Evolutionary conservation across 2,329 filamentous ascomycete species (phyloP).

Genomic region (Aspergillus viridinutans): DNA sequence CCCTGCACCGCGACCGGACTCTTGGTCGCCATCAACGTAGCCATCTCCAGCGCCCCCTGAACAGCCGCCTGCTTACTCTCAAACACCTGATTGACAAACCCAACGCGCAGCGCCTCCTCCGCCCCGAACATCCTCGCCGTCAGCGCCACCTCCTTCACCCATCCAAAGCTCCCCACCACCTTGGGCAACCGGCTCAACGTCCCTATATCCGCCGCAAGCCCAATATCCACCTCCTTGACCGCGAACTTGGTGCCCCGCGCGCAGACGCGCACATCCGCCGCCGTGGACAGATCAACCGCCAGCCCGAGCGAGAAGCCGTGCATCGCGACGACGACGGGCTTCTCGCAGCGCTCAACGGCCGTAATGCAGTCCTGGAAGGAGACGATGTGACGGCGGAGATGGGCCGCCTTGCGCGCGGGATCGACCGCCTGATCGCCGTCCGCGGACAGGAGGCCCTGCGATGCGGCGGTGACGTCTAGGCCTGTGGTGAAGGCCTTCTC

Average conservation of each 20-base stretch:
- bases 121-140: conserved; percentile 42
- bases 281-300: conserved; percentile 60
- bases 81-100: conserved; percentile 42
- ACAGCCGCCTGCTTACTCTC: conserved; percentile 59
- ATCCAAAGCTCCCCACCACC: conserved; percentile 42
- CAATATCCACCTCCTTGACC: conserved; percentile 50
- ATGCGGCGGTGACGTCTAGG: conserved; percentile 73
- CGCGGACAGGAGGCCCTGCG: conserved; percentile 47
- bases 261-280: conserved; percentile 43
- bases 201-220: conserved; percentile 47
- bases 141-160: conserved; percentile 48
- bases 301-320: conserved; percentile 76
- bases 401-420: conserved; percentile 59
- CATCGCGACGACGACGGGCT: conserved; percentile 79
- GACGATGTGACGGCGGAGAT: conserved; percentile 63
- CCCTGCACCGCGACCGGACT: conserved; percentile 83
- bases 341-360: conserved; percentile 79
- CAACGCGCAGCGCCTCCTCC: conserved; percentile 42
- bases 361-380: conserved; percentile 78
- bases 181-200: conserved; percentile 46
- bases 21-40: conserved; percentile 66
- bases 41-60: conserved; percentile 59
- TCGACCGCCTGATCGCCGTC: conserved; percentile 44
- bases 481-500: conserved; percentile 81
- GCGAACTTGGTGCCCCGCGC: conserved; percentile 33